Conservation (phyloP, 169 alveolate species). For the Plasmodium cynomolgi region DNA sequence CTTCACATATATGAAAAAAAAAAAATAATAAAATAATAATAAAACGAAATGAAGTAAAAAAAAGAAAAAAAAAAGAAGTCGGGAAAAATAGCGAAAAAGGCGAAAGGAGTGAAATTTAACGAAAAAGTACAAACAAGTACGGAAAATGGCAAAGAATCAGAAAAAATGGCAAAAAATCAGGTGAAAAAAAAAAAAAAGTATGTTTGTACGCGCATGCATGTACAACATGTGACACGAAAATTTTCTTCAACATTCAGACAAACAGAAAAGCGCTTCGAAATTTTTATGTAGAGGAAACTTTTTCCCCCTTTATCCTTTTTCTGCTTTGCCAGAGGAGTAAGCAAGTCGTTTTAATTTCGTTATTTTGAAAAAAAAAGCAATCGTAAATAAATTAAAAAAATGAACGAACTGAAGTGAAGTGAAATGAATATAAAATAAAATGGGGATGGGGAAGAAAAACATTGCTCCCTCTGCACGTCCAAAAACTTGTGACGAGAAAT, state of each 20-base stretch:
- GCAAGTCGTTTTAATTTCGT: not conserved
- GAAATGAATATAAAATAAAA: not conserved
- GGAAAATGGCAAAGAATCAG: not conserved
- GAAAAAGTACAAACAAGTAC: not conserved
- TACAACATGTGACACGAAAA: not conserved
- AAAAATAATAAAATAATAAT: not conserved
- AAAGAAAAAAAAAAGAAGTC: not conserved
- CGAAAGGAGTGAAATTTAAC: not conserved
- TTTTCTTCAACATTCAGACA: slow-evolving; percentile 1
- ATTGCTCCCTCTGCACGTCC: not conserved
- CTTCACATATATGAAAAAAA: not conserved
- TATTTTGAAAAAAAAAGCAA: not conserved
- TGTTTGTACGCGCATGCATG: not conserved
- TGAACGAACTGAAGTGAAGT: not conserved
- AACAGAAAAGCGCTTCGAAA: not conserved
- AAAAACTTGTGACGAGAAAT: not conserved
- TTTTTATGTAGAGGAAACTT: not conserved
- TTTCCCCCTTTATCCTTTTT: not conserved
- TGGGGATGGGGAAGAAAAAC: not conserved
- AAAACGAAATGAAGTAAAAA: not conserved
- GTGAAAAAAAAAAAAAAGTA: not conserved
- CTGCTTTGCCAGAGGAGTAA: not conserved
- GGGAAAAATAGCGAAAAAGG: not conserved
- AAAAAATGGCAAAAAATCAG: not conserved
- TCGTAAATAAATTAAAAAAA: not conserved